Base-by-base conservation (phyloP, 2,329 filamentous ascomycete genomes). In the Furcasterigmium sp. region DNA sequence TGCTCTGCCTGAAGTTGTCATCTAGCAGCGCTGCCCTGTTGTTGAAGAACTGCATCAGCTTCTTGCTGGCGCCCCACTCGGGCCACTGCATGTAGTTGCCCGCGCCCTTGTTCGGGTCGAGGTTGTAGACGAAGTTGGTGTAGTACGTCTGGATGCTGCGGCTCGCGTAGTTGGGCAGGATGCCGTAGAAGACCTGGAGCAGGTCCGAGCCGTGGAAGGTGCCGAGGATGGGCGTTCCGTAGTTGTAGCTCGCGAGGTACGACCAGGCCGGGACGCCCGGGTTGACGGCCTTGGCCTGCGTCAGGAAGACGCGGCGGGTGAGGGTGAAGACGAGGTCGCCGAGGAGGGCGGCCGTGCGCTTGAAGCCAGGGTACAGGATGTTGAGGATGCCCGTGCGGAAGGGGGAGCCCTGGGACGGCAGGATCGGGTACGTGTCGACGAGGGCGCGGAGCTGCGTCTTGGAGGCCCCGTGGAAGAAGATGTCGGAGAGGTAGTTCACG, bases 281-380 rank as follows among this genome's bases (percentile, higher is more conserved):
- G 48, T 80, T 72, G 11, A 67, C 63, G 1, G 63, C 42, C 0
- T 59, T 55, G 2, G 78, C 60, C 0, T 55, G 45, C 11, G 70
- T 56, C 18, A 93, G 74, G 59, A 87, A 82, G 5, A 73, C 47
- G 14, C 87, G 80, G 1, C 87, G 79, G 0, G 80, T 78, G 0
- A 93, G 70, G 0, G 83, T 91, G 63, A 93, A 91, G 2, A 78
- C 78, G 0, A 89, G 54, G 56, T 93, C 87, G 13, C 87, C 87
- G 0, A 91, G 67, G 21, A 91, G 77, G 28, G 87, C 86, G 2
- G 85, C 81, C 0, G 89, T 67, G 13, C 85, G 83, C 63, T 91
- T 91, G 72, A 81, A 91, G 51, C 87, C 77, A 0, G 87, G 85
- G 56, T 87, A 90, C 55, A 80, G 70, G 54, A 84, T 81, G 64